These are phyloP conservation scores for Brassica nigra DNA, from an alignment of 345 rosid genomes.

Conservation along the genomic window DNA sequence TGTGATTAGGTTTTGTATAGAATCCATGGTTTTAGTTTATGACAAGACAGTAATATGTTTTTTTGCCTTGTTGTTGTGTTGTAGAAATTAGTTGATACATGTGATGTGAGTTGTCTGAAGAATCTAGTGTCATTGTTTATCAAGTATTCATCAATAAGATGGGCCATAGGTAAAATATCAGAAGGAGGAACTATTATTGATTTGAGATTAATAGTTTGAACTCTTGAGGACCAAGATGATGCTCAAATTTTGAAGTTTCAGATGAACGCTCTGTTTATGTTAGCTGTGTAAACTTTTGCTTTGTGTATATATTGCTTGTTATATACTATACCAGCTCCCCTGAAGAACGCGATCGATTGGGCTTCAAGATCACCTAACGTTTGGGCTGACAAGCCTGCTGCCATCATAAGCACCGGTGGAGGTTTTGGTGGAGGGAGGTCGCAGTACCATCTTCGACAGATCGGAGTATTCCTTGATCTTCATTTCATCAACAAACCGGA, in stretches of 20 bases:
- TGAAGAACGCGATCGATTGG: constrained; percentile 92
- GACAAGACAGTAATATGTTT: neutral
- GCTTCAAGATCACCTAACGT: constrained; percentile 76
- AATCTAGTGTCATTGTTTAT: neutral
- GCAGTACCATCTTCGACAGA: constrained; percentile 83
- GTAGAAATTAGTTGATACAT: neutral
- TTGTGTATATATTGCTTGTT: neutral
- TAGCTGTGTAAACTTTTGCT: neutral
- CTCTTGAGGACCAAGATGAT: neutral
- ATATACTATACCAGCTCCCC: constrained; percentile 49
- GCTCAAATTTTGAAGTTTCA: neutral
- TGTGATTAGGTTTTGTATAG: neutral
- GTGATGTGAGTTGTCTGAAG: neutral
- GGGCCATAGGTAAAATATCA: neutral
- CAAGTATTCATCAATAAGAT: neutral
- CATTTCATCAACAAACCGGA: constrained; percentile 91
- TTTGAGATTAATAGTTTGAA: neutral
- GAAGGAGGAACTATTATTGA: neutral
- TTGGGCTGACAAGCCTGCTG: constrained; percentile 90
- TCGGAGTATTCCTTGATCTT: constrained; percentile 75
- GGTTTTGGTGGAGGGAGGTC: constrained; percentile 60
- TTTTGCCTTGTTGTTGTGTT: neutral
- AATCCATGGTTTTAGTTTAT: neutral
- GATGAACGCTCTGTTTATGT: neutral
- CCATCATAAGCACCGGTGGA: constrained; percentile 68